phyloP scores from a whole-genome alignment of 257 asterid species.

The Solanum peruvianum region DNA sequence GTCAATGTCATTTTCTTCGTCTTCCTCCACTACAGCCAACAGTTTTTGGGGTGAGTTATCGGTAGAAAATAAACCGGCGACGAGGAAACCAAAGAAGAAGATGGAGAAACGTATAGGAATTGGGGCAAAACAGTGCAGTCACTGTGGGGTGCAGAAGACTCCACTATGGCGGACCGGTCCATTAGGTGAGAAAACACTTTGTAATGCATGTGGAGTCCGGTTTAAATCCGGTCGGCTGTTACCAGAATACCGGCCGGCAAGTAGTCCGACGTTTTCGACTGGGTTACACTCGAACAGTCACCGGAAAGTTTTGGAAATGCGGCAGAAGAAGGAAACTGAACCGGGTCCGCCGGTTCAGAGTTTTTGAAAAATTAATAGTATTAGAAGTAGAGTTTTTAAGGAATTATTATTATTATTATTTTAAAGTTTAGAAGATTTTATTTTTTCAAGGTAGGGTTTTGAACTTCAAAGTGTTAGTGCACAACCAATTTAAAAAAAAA shows the following conservation, averaged over 20 bases:
- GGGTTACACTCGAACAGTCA: constrained; percentile 25
- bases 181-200: constrained; percentile 25
- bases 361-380: background rate
- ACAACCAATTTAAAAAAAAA: background rate
- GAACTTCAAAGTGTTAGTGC: background rate
- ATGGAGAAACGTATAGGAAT: constrained; percentile 3
- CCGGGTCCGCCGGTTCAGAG: constrained; percentile 2
- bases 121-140: constrained; percentile 9
- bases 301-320: constrained; percentile 29
- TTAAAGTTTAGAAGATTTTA: background rate
- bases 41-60: background rate
- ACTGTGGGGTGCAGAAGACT: constrained; percentile 26
- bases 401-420: background rate
- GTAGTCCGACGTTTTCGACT: constrained; percentile 28
- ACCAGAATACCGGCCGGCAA: constrained; percentile 34
- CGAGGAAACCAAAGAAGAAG: constrained; percentile 17
- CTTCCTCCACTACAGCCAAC: background rate
- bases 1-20: background rate
- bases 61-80: constrained; percentile 6
- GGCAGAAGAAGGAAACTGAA: constrained; percentile 17
- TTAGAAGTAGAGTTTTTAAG: background rate
- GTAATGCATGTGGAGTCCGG: constrained; percentile 32
- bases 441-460: background rate
- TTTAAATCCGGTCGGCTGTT: constrained; percentile 28
- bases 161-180: constrained; percentile 33